Evolutionary conservation across 23 red algal species (phyloP), one percentile per base, ranked within the genome.

Genomic region (Gracilariopsis chorda): DNA sequence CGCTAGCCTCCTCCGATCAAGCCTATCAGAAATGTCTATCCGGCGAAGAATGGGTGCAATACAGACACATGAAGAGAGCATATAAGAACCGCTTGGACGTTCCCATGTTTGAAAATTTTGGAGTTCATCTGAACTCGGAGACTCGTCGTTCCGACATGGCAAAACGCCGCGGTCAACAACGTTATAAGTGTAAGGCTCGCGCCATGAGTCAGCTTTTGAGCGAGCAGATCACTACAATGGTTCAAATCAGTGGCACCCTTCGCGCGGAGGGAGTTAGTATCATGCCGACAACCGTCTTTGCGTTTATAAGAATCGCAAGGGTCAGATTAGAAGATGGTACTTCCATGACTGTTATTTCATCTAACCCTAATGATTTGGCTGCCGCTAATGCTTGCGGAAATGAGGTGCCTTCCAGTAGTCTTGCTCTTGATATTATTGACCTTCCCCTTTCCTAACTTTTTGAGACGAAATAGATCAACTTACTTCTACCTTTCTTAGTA

Each of bases 241-340:
- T 84, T 33, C 42, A 48, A 36, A 67, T 84, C 16, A 67, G 41
- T 34, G 80, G 80, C 3, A 84, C 55, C 2, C 58, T 84, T n/a
- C 41, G 24, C 29, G 80, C 80, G 4, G 57, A 56, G 9, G 80
- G 80, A 8, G 53, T 64, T 10, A 48, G 55, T 7, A 84, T 48
- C 19, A 68, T 84, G 27, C 80, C 80, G 7, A 67, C 58, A 29
- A 61, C 43, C 9, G 80, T 48, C n/a, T 84, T 84, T 45, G 80
- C 58, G 7, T 84, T 84, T 61, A 84, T 84, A 11, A n/a, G 57
- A n/a, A 65, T 67, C 25, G 43, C 80, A n/a, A 48, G 57, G 12
- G 80, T 84, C 4, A 23, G 9, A 42, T 48, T 84, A 0, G 58
- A 84, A 44, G 80, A 84, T 39, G 80, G 80, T 0, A 14, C 53